A percentile compares a stretch with the other conserved stretches of the same genome.
Evolutionary conservation across 768 basidiomycete genomes (phyloP).

Genomic region (Phlebiopsis gigantea): DNA sequence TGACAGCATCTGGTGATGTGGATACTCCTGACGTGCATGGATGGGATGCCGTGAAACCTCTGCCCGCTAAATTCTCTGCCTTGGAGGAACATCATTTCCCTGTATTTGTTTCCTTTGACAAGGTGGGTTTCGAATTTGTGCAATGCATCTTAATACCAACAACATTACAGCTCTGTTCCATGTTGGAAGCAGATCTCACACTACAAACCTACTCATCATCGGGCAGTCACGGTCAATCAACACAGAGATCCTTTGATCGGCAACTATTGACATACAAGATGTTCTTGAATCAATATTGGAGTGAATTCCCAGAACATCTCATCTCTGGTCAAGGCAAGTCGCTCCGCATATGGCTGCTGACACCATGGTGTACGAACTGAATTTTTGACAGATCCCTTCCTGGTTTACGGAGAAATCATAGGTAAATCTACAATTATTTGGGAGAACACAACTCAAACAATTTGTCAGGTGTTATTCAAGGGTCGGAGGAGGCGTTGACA

Average conservation of each 20-base stretch:
- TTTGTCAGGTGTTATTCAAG: constrained; percentile 51
- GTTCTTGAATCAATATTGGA: constrained; percentile 56
- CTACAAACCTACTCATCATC: constrained; percentile 12
- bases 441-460: not conserved
- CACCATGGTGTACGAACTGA: not conserved
- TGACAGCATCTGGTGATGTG: constrained; percentile 13
- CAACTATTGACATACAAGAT: constrained; percentile 35
- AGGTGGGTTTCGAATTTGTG: constrained; percentile 32
- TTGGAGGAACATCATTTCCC: constrained; percentile 62
- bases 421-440: constrained; percentile 32
- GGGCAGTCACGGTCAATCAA: not conserved
- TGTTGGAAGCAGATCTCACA: constrained; percentile 40
- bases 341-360: not conserved
- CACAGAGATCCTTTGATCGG: not conserved
- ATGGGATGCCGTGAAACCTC: constrained; percentile 22
- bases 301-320: constrained; percentile 44
- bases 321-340: constrained; percentile 46
- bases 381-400: constrained; percentile 42
- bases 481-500: constrained; percentile 48
- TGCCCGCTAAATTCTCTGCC: constrained; percentile 47
- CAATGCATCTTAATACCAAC: not conserved
- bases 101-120: constrained; percentile 62
- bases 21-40: not conserved
- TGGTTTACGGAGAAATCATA: constrained; percentile 63
- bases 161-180: constrained; percentile 37